These are phyloP conservation scores for Paecilomyces sp. DNA, from an alignment of 2,329 filamentous ascomycete genomes.

Conservation along the genomic window DNA sequence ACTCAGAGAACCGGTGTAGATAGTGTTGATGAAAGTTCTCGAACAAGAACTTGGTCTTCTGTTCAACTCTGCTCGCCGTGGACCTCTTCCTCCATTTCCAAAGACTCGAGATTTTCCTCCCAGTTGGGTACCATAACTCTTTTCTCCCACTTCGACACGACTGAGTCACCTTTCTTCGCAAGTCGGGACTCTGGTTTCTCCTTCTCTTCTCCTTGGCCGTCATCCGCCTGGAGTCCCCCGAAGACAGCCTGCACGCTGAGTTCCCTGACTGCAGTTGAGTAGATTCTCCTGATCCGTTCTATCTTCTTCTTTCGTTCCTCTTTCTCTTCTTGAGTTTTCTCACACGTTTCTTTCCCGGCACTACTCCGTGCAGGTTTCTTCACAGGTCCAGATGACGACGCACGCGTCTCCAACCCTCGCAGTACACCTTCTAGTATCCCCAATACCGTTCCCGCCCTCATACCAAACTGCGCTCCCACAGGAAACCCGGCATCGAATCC, in stretches of 20 bases:
- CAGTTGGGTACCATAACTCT: constrained; percentile 24
- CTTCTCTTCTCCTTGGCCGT: constrained; percentile 3
- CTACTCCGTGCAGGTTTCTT: constrained; percentile 17
- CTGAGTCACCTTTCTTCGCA: constrained; percentile 20
- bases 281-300: constrained; percentile 24
- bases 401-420: constrained; percentile 21
- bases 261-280: constrained; percentile 47
- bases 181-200: constrained; percentile 23
- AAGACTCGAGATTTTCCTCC: constrained; percentile 31
- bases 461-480: constrained; percentile 73
- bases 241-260: constrained; percentile 59
- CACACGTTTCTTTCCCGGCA: not conserved
- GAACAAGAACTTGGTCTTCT: not conserved
- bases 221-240: constrained; percentile 24
- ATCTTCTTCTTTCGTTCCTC: constrained; percentile 30
- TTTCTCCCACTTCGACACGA: constrained; percentile 24
- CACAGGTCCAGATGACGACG: constrained; percentile 16
- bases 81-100: constrained; percentile 24
- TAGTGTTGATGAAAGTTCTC: not conserved
- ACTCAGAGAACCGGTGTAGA: not conserved
- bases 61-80: constrained; percentile 15
- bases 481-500: constrained; percentile 90
- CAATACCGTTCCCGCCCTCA: constrained; percentile 65
- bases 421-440: constrained; percentile 70
- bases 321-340: not conserved